Evolutionary conservation across 345 rosid genomes (phyloP), one percentile per base, ranked within the genome.

Genomic region (Brassica nigra): DNA sequence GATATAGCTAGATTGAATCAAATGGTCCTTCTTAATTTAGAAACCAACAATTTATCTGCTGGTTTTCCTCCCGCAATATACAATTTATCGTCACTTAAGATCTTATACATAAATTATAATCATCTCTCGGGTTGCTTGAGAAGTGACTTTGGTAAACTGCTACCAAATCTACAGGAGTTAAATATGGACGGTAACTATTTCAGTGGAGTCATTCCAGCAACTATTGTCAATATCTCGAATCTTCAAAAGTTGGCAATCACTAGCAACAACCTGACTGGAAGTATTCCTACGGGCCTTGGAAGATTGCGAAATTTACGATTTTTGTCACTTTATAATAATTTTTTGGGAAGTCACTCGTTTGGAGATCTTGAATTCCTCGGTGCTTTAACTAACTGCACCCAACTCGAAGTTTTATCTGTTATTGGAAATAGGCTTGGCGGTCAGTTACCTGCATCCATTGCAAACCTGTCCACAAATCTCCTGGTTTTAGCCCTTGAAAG

Each of bases 401-500:
- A 57, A 57, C 30, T 57, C 3, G 4, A 57, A 9, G 0, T 8
- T 6, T 44, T 44, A 12, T 3, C 1, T 3, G 52, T 44, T 11
- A 6, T 0, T 18, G 4, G 1, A 11, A 1, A 62, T 29, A 6
- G 3, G 18, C 11, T 4, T 62, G 62, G 54, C 0, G 54, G 54
- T 47, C 1, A 57, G 4, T 8, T 57, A 1, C 30, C 62, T 4
- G 9, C 5, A 1, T 57, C 30, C 2, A 8, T 57, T 20, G 10
- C 2, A 0, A 57, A 57, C 8, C 30, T 57, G 12, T 57, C 29
- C 30, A 57, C 0, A 0, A 57, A 57, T 5, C 29, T 57, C 29
- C 34, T 2, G 4, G 4, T 2, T 2, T 31, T 57, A 57, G 1
- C 0, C 1, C 62, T 57, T 57, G n/a, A 0, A 14, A 1, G 0